phyloP scores from a whole-genome alignment of 768 basidiomycete genomes.

The Suillus subluteus region DNA sequence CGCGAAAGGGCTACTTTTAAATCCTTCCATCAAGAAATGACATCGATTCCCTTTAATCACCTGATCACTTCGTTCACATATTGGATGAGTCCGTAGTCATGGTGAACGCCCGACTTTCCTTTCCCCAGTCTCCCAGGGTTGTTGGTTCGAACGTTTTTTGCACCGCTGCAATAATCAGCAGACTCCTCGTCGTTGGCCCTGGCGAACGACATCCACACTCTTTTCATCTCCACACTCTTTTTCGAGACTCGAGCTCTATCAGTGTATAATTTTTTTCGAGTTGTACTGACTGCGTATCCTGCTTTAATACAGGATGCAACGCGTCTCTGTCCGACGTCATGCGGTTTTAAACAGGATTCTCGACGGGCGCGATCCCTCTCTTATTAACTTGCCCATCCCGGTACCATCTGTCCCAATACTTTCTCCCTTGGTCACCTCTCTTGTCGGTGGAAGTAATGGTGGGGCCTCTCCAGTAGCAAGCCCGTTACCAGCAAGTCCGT shows the following conservation, averaged over 20 bases:
- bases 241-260: conserved; percentile 5
- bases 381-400: conserved; percentile 42
- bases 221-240: conserved; percentile 27
- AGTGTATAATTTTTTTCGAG: not conserved
- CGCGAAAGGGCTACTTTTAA: not conserved
- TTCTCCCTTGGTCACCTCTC: conserved; percentile 37
- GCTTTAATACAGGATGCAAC: conserved; percentile 20
- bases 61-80: not conserved
- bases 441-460: conserved; percentile 32
- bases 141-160: not conserved
- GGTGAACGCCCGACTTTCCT: not conserved
- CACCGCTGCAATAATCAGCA: not conserved
- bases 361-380: conserved; percentile 42
- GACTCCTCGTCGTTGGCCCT: conserved; percentile 11
- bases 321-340: conserved; percentile 16
- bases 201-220: conserved; percentile 25
- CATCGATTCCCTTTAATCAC: not conserved
- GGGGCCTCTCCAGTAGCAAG: conserved; percentile 4
- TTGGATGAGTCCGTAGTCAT: conserved; percentile 1
- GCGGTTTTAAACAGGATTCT: conserved; percentile 22
- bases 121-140: not conserved
- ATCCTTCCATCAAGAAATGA: not conserved
- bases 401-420: conserved; percentile 46
- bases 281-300: conserved; percentile 2
- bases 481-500: conserved; percentile 18